Base-by-base conservation (phyloP, 2,329 filamentous ascomycete species). In the Chalara sp. region DNA sequence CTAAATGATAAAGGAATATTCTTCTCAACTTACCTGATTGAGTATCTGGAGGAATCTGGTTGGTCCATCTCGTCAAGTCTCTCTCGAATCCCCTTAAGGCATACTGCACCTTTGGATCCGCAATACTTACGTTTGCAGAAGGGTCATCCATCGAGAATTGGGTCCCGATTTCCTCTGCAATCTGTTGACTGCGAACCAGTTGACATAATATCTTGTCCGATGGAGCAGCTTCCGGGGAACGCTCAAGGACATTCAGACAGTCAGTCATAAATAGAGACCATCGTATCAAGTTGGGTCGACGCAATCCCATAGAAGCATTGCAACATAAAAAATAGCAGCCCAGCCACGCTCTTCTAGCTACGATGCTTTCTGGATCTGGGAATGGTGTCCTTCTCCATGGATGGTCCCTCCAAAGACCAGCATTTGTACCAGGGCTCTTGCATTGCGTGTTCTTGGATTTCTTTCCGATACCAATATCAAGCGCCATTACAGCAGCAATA, bases 111-210 rank as follows among this genome's bases (percentile, higher is more conserved):
- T 76, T 76, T 1, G 72, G 69, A 56, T 82, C 79, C 1, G 75
- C 70, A 44, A 81, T 76, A 53, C 69, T 72, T 6, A 80, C 70
- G 48, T 69, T 60, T 5, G 63, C 62, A 30, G 49, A 45, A n/a
- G 65, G 62, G 49, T 67, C 64, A 56, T 67, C 66, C 74, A 81
- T 79, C 42, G 73, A 72, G 56, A 82, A 81, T 43, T 77, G 72
- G 21, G 72, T 68, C 2, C 74, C 75, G 35, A 81, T 73, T 55
- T 80, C 75, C 56, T 82, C 79, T 35, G 75, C 76, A 55, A 81
- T 73, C 45, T 70, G 68, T 44, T 73, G 68, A 41, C 72, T 62
- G 28, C 67, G 66, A 1, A 69, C 67, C 69, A 68, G 73, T 40
- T 71, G 68, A 21, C 68, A 69, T 11, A 76, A 58, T 1, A 59